Base-by-base conservation (phyloP, 2,329 filamentous ascomycete genomes). In the Pseudogymnoascus sp. region DNA sequence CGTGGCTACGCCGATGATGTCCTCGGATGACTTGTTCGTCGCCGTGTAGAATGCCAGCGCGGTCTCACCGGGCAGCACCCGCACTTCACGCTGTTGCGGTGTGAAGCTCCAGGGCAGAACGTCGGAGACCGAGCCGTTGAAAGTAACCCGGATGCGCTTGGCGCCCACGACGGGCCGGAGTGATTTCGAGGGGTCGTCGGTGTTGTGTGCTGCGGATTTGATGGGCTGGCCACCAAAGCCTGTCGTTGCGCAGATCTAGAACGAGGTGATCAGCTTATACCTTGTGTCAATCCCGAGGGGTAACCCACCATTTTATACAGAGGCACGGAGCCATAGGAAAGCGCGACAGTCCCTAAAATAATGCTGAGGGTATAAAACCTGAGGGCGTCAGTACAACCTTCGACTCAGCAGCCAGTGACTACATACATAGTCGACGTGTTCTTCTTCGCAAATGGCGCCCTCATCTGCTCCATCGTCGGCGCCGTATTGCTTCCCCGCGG, bases 1-100 rank as follows among this genome's bases (percentile, higher is more conserved):
- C 6, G 94, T 99, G 9, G 94, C 94, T 45, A 99, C 92, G 58
- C 94, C 94, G 71, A 99, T 97, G 69, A 99, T 97, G 78, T 99
- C 95, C 66, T 89, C 85, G 66, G 90, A 84, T 64, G 89, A 90
- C 67, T 85, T 87, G 78, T 99, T 99, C 62, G 92, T 97, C 10
- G 94, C 94, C 5, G 91, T 99, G 77, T 97, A 99, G 75, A 99
- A 99, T 3, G 95, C 94, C 67, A 99, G 80, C 4, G 94, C 94
- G 2, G 94, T 99, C 80, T 99, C 94, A 66, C 95, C 95, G 0
- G 94, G 95, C 1, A 97, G 81, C 1, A 99, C 93, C 62, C 91
- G 86, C 60, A 99, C 94, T 79, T 99, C 94, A 63, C 93, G 89
- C 79, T 99, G 94, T 76, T 99, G 94, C 1, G 94, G 94, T 1